phyloP scores from a whole-genome alignment of 208 protist genomes.

The Leishmania gerbilli region DNA sequence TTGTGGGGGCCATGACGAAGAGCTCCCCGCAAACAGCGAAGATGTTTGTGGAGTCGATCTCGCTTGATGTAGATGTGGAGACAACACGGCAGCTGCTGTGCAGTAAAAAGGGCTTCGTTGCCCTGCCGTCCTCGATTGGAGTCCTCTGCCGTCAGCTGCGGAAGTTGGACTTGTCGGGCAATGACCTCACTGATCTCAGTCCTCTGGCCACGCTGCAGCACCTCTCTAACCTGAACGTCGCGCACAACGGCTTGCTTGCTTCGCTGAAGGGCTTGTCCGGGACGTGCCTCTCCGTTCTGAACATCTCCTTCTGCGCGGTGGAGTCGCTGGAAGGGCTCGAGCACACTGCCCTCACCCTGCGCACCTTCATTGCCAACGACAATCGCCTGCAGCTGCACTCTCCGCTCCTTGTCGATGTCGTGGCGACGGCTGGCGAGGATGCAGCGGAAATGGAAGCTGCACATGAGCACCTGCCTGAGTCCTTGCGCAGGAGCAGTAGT shows the following conservation, averaged over 20 bases:
- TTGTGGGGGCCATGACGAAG: constrained; percentile 5
- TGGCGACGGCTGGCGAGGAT: background rate
- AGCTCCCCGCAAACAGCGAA: constrained; percentile 12
- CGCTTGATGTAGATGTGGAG: constrained; percentile 79
- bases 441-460: background rate
- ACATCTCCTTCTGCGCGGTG: constrained; percentile 65
- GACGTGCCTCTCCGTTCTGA: constrained; percentile 61
- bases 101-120: constrained; percentile 40
- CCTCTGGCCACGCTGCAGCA: constrained; percentile 49
- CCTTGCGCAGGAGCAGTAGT: background rate
- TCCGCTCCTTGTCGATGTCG: constrained; percentile 18
- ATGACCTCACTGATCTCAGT: constrained; percentile 53
- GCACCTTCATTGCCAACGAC: constrained; percentile 84
- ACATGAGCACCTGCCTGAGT: constrained; percentile 9
- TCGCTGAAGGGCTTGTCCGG: constrained; percentile 50
- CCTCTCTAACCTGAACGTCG: constrained; percentile 72
- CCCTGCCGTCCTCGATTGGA: constrained; percentile 54
- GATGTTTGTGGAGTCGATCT: constrained; percentile 67
- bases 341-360: constrained; percentile 53
- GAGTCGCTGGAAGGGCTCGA: constrained; percentile 65
- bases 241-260: constrained; percentile 44
- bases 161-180: constrained; percentile 71
- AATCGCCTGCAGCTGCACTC: constrained; percentile 69
- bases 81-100: constrained; percentile 55
- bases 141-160: constrained; percentile 59